phyloP scores from a whole-genome alignment of 441 rosid genomes.

The Capsella rubella region DNA sequence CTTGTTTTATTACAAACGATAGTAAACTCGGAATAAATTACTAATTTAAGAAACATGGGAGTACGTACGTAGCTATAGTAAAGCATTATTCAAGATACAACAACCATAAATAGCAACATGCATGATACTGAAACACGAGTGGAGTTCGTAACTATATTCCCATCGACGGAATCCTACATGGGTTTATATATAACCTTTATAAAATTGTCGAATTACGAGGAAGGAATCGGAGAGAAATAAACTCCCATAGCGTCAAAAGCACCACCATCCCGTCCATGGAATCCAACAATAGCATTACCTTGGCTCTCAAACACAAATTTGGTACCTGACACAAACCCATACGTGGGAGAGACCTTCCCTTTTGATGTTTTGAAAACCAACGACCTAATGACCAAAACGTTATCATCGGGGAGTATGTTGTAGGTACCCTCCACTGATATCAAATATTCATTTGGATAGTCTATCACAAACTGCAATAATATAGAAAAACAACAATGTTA shows the following conservation, averaged over 20 bases:
- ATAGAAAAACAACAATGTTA: background rate
- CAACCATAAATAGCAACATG: background rate
- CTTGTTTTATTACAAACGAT: background rate
- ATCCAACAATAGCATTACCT: conserved; percentile 32
- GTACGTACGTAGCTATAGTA: background rate
- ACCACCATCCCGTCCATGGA: conserved; percentile 39
- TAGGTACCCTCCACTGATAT: conserved; percentile 39
- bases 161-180: background rate
- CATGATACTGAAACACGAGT: background rate
- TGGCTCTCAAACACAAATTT: conserved; percentile 21
- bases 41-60: background rate
- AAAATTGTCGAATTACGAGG: background rate
- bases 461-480: conserved; percentile 33
- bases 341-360: conserved; percentile 26
- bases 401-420: conserved; percentile 8
- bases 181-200: background rate
- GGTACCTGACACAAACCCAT: conserved; percentile 29
- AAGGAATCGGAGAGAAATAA: conserved; percentile 23
- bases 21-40: background rate
- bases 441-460: conserved; percentile 40
- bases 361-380: conserved; percentile 41
- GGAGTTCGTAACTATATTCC: background rate
- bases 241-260: conserved; percentile 38
- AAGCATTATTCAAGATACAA: background rate
- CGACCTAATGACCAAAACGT: conserved; percentile 17